These are phyloP conservation scores for Penicillium crustosum DNA, from an alignment of 2,329 filamentous ascomycete genomes.

Conservation along the genomic window DNA sequence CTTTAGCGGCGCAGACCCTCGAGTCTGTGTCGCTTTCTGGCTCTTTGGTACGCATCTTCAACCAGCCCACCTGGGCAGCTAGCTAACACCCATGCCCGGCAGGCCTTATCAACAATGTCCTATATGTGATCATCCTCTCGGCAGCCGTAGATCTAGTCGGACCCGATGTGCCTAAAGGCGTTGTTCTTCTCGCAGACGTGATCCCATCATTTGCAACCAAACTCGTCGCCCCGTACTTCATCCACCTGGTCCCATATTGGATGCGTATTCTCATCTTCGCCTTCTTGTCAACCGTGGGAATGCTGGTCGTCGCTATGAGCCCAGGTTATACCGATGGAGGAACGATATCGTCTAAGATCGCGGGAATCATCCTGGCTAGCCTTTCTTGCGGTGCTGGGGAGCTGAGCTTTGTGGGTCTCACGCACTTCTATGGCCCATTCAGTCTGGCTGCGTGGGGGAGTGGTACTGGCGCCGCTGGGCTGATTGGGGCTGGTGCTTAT, in stretches of 20 bases:
- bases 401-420: constrained; percentile 84
- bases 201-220: constrained; percentile 87
- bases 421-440: constrained; percentile 87
- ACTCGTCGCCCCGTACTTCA: constrained; percentile 87
- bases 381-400: constrained; percentile 84
- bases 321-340: constrained; percentile 57
- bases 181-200: constrained; percentile 91
- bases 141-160: constrained; percentile 94
- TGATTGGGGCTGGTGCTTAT: constrained; percentile 85
- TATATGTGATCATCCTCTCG: constrained; percentile 95
- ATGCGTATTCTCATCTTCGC: constrained; percentile 74
- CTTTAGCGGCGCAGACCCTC: constrained; percentile 66
- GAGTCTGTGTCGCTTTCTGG: constrained; percentile 84
- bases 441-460: constrained; percentile 90
- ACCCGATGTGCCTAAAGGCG: constrained; percentile 77
- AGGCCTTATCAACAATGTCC: constrained; percentile 94
- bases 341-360: constrained; percentile 72
- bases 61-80: constrained; percentile 16
- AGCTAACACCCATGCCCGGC: constrained; percentile 10
- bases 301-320: constrained; percentile 84
- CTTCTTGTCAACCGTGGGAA: constrained; percentile 73
- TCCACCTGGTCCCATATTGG: constrained; percentile 80
- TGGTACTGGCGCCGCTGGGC: constrained; percentile 83
- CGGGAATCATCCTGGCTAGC: constrained; percentile 80
- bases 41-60: constrained; percentile 68